phyloP scores from a whole-genome alignment of 352 stramenopile species.

The Phytophthora pini region DNA sequence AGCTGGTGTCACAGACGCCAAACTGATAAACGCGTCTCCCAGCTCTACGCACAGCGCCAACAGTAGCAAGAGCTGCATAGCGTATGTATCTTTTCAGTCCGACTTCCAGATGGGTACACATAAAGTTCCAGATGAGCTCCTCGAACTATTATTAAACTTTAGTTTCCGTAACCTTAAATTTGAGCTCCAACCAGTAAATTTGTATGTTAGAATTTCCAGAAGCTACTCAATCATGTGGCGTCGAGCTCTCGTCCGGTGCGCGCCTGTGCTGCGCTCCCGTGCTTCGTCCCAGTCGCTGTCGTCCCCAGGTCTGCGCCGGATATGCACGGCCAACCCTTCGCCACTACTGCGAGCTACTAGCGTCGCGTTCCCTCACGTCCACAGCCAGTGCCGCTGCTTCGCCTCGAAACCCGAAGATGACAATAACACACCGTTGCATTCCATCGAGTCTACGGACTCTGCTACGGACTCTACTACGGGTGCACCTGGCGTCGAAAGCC shows the following conservation, averaged over 20 bases:
- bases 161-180: too few species aligned
- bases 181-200: too few species aligned
- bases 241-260: constrained; percentile 32
- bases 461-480: constrained; percentile 25
- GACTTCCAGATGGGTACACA: constrained; percentile 15
- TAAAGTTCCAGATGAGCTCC: constrained; percentile 6
- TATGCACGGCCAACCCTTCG: not conserved
- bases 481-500: constrained; percentile 74
- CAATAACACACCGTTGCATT: constrained; percentile 2
- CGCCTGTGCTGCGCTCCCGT: constrained; percentile 14
- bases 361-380: not conserved
- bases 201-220: too few species aligned
- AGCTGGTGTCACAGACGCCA: constrained; percentile 35
- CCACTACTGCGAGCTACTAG: not conserved
- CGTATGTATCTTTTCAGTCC: constrained; percentile 17
- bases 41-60: constrained; percentile 3
- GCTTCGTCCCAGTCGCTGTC: constrained; percentile 8
- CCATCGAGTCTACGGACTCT: constrained; percentile 4
- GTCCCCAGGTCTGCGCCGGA: not conserved
- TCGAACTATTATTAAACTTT: not conserved
- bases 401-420: constrained; percentile 22
- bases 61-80: constrained; percentile 17
- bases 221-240: constrained; percentile 29
- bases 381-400: constrained; percentile 24
- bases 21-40: constrained; percentile 41